Evolutionary conservation across 176 grass and related monocot genomes (phyloP).

Genomic region (Pontederia paniculata): DNA sequence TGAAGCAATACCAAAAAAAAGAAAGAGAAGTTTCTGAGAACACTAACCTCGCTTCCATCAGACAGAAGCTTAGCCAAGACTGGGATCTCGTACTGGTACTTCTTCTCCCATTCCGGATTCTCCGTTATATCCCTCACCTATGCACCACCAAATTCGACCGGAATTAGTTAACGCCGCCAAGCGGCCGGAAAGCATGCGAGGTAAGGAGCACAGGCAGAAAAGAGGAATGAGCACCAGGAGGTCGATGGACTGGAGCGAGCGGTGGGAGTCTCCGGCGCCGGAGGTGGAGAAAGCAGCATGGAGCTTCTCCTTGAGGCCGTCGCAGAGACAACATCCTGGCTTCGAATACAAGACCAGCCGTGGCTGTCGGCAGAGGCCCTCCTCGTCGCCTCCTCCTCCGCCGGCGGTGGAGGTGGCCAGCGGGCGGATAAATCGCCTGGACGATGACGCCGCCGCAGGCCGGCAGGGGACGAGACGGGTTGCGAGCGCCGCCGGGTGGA

Average conservation of each 20-base stretch:
- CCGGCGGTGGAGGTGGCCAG: conserved; percentile 24
- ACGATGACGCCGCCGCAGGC: background rate
- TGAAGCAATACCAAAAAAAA: background rate
- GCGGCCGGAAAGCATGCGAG: background rate
- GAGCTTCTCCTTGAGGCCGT: conserved; percentile 90
- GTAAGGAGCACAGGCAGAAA: background rate
- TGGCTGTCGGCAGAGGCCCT: conserved; percentile 8
- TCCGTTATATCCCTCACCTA: conserved; percentile 77
- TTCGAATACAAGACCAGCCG: conserved; percentile 69
- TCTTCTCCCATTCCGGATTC: conserved; percentile 55
- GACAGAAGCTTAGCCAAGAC: conserved; percentile 62
- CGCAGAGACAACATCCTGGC: conserved; percentile 90
- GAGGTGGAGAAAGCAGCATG: conserved; percentile 45
- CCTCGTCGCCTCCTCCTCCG: conserved; percentile 3
- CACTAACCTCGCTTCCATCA: conserved; percentile 60
- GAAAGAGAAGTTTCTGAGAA: background rate
- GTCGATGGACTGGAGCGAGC: conserved; percentile 34
- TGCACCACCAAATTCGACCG: too few relatives aligned
- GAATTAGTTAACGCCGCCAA: background rate
- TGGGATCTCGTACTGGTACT: conserved; percentile 93
- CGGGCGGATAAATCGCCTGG: conserved; percentile 1
- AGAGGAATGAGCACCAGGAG: conserved; percentile 31
- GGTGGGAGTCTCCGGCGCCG: conserved; percentile 40
- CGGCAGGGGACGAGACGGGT: background rate
- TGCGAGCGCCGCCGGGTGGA: background rate